Evolutionary conservation across 257 asterid species (phyloP), one percentile per base, ranked within the genome.

Genomic region (Capsicum rhomboideum): DNA sequence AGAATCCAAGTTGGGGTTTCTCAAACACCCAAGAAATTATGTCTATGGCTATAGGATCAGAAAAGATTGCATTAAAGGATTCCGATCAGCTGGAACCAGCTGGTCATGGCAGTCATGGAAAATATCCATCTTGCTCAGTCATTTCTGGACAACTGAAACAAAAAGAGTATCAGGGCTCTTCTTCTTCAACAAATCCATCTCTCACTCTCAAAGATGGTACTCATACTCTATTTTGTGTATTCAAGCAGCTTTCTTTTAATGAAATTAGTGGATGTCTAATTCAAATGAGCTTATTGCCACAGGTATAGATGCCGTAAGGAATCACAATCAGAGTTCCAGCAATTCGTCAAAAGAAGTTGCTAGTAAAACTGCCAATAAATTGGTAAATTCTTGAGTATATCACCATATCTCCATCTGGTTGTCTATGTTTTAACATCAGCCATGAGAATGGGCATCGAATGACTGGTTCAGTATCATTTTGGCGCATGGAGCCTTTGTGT

Each of bases 241-340:
- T 29, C 31, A 18, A 14, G 46, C 37, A 14, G 29, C 78, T 31
- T 83, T 14, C 12, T 74, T 40, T 53, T 52, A 44, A 49, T 14
- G 59, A 53, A 34, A 61, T 55, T 53, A 20, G 55, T 11, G 69
- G 79, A 53, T 69, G 61, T 56, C 58, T 54, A 31, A 56, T 79
- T 59, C 44, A 59, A 66, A 40, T 84, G 63, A 59, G 53, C 67
- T 42, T 84, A 42, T 78, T 81, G 1, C 42, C 40, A 69, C 86
- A 88, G 93, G 91, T 83, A 68, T 85, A 21, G 75, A 71, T 54
- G 37, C 72, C 4, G 34, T 67, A 59, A 82, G 80, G 34, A 82
- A 52, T 84, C 52, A 21, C 77, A 80, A 54, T 83, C 84, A 82
- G 86, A 59, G 77, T 58, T 58, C 69, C 66, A 79, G 53, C 84